Base-by-base conservation (phyloP, 2,329 filamentous ascomycete species). In the Stagonosporopsis vannaccii region DNA sequence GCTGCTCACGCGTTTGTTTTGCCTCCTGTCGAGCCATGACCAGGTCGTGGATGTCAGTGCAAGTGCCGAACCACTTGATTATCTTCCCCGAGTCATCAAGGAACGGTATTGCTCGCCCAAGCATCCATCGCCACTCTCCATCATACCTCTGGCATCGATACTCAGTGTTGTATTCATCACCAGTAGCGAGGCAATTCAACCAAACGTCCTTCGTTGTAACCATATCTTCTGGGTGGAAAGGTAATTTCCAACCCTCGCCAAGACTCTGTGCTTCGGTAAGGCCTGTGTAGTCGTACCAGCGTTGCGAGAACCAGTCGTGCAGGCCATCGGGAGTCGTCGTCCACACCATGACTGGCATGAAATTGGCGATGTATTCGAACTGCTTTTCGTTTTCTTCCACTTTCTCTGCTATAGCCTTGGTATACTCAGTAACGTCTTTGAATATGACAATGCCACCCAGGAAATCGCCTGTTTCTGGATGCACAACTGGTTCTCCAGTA, bases 201-300 rank as follows among this genome's bases (percentile, higher is more conserved):
- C 89, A 93, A 51, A 80, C 77, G 40, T 79, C 79, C 2, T 69
- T 67, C 0, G 85, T 83, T n/a, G 82, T 78, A 0, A 77, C 63
- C 73, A 89, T 79, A 61, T 93, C 90, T 25, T 92, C 90, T 0
- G 85, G 84, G 64, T 92, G 90, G 61, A 92, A 89, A 0, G 86
- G 82, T 3, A 80, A 76, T 65, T 80, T 78, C 88, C 89, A 91
- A 2, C 83, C 83, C 26, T 79, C 68, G 0, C 89, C 89, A 2
- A 89, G 63, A 23, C 86, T 90, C 9, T 87, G 79, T 40, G 89
- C 84, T 9, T 81, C 79, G 0, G 81, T 82, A 22, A 92, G 75
- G 0, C 90, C 72, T 11, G 90, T 93, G 65, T 90, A 93, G n/a
- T 85, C 83, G 67, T 90, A 91, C 89, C 90, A 94, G n/a, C 87